These are phyloP conservation scores for Xylariales sp. DNA, from an alignment of 2,329 filamentous ascomycete genomes.

Conservation along the genomic window DNA sequence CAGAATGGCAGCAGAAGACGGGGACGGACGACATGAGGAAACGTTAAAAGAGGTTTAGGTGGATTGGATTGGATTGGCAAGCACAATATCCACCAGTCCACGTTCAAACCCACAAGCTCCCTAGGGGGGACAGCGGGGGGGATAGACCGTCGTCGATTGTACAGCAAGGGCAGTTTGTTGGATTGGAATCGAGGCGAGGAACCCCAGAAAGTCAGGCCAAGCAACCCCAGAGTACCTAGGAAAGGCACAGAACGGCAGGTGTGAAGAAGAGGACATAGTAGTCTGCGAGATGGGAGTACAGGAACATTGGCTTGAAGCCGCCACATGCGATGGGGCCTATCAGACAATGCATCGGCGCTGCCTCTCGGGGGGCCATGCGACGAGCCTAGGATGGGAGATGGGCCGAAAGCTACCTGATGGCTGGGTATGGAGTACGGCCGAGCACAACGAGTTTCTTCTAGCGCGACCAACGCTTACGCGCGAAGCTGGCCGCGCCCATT, in stretches of 20 bases:
- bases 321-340: slow-evolving; percentile 7
- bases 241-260: slow-evolving; percentile 7
- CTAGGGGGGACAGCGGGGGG: background rate
- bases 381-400: slow-evolving; percentile 7
- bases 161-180: background rate
- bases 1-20: slow-evolving; percentile 6
- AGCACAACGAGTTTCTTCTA: slow-evolving; percentile 4
- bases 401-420: slow-evolving; percentile 11
- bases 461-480: background rate
- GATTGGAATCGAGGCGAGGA: slow-evolving; percentile 4
- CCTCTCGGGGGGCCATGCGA: slow-evolving; percentile 9
- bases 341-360: slow-evolving; percentile 3
- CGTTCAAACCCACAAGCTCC: background rate
- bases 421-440: slow-evolving; percentile 6
- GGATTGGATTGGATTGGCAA: slow-evolving; percentile 3
- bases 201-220: background rate
- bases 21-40: slow-evolving; percentile 3
- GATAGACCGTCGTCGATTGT: background rate
- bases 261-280: background rate
- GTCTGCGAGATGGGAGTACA: background rate
- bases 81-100: background rate
- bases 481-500: slow-evolving; percentile 2
- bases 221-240: slow-evolving; percentile 1
- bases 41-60: slow-evolving; percentile 12
- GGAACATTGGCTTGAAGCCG: background rate